These are phyloP conservation scores for Cercospora zeina DNA, from an alignment of 2,329 filamentous ascomycete species.

Conservation along the genomic window DNA sequence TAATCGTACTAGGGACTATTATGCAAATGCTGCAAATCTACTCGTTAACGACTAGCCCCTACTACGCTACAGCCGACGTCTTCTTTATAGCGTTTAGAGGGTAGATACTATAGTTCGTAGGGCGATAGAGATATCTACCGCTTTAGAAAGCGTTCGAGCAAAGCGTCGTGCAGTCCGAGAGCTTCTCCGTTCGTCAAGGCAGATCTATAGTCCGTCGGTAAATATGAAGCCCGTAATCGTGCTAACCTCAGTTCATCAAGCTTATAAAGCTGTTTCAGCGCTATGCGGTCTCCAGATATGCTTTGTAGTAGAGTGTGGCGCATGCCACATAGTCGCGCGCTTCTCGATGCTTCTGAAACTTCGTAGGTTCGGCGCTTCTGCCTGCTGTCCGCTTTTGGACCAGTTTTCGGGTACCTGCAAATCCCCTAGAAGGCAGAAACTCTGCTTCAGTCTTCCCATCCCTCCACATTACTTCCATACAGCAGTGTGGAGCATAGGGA, in stretches of 20 bases:
- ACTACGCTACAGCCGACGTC: background rate
- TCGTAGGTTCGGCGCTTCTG: background rate
- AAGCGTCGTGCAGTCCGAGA: background rate
- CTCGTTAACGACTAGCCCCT: background rate
- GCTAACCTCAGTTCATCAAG: background rate
- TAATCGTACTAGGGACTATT: background rate
- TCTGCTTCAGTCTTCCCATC: background rate
- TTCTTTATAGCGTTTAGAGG: background rate
- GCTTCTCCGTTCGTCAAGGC: background rate
- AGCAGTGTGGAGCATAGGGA: conserved; percentile 9
- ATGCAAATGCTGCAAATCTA: background rate
- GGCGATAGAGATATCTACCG: background rate
- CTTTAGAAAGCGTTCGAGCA: background rate
- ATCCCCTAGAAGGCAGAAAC: too few relatives aligned
- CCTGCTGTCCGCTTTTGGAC: conserved; percentile 14
- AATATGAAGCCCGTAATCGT: background rate
- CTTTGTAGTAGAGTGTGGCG: background rate
- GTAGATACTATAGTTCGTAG: background rate
- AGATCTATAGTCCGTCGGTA: background rate
- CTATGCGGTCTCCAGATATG: conserved; percentile 3
- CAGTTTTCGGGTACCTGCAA: conserved; percentile 14
- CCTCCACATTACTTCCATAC: conserved; percentile 4
- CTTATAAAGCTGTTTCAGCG: background rate
- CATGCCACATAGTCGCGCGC: background rate
- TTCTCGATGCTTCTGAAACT: conserved; percentile 15